A percentile compares a stretch with the other conserved stretches of the same genome.
Conservation (phyloP, 805 yeast species). For the Naumovozyma baii region DNA sequence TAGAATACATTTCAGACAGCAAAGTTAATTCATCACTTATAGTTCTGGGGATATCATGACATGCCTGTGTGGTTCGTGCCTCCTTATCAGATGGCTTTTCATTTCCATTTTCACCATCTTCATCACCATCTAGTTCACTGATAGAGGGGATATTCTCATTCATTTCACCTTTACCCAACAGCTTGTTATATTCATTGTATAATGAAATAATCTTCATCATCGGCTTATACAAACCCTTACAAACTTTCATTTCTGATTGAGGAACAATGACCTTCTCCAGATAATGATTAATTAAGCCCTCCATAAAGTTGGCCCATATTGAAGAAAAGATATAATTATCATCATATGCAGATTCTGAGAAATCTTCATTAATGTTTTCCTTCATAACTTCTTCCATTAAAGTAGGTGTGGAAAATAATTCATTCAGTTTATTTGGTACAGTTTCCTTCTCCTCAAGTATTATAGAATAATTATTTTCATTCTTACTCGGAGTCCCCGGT, state of each 20-base stretch:
- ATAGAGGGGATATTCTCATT: background rate
- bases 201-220: slow-evolving; percentile 31
- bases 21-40: slow-evolving; percentile 29
- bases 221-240: slow-evolving; percentile 30
- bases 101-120: background rate
- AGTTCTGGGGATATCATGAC: slow-evolving; percentile 30
- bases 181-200: slow-evolving; percentile 26
- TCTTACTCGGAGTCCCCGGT: too few relatives aligned
- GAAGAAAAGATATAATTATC: slow-evolving; percentile 30
- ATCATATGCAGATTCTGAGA: slow-evolving; percentile 23
- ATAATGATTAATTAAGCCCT: slow-evolving; percentile 31
- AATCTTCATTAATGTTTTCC: slow-evolving; percentile 28
- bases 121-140: background rate
- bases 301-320: slow-evolving; percentile 33
- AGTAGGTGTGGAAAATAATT: slow-evolving; percentile 8
- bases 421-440: background rate
- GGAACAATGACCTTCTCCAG: slow-evolving; percentile 30
- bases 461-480: too few relatives aligned
- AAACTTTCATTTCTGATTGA: slow-evolving; percentile 31
- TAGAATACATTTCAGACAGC: slow-evolving; percentile 30
- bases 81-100: background rate
- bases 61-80: slow-evolving; percentile 14
- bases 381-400: slow-evolving; percentile 27
- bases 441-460: background rate
- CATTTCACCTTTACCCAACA: background rate